Percentiles rank a stretch among this genome's conserved stretches.
Conservation (phyloP, 2,329 filamentous ascomycete genomes). For the Colletotrichum viniferum region DNA sequence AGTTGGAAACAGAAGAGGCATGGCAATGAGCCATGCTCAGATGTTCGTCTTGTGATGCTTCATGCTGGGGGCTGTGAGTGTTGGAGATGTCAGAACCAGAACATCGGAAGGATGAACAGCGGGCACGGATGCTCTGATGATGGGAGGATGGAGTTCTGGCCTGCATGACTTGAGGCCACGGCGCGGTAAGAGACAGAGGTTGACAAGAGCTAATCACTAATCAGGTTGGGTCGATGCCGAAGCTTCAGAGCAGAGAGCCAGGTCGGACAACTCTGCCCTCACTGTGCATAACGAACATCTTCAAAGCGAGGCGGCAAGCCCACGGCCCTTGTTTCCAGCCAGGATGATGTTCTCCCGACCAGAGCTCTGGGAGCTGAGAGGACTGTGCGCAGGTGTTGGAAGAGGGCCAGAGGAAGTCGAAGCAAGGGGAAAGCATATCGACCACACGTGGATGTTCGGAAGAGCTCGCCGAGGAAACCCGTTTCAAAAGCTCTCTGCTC, state of each 20-base stretch:
- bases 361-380: not conserved
- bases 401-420: not conserved
- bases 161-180: slow-evolving; percentile 18
- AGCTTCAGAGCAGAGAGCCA: not conserved
- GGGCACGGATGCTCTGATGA: not conserved
- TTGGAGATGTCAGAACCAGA: not conserved
- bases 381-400: not conserved
- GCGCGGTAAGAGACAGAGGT: not conserved
- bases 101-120: not conserved
- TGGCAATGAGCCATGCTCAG: not conserved
- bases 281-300: not conserved
- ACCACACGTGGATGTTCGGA: not conserved
- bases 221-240: not conserved
- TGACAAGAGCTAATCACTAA: not conserved
- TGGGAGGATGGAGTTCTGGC: slow-evolving; percentile 10
- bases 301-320: not conserved
- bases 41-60: slow-evolving; percentile 8
- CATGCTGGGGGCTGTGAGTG: not conserved
- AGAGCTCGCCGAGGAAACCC: not conserved
- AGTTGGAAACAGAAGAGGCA: not conserved
- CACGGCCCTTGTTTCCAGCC: not conserved
- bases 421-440: not conserved
- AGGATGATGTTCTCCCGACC: not conserved
- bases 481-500: not conserved
- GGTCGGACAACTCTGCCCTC: not conserved